These are phyloP conservation scores for Colletotrichum viniferum DNA, from an alignment of 2,329 filamentous ascomycete species.

Conservation along the genomic window DNA sequence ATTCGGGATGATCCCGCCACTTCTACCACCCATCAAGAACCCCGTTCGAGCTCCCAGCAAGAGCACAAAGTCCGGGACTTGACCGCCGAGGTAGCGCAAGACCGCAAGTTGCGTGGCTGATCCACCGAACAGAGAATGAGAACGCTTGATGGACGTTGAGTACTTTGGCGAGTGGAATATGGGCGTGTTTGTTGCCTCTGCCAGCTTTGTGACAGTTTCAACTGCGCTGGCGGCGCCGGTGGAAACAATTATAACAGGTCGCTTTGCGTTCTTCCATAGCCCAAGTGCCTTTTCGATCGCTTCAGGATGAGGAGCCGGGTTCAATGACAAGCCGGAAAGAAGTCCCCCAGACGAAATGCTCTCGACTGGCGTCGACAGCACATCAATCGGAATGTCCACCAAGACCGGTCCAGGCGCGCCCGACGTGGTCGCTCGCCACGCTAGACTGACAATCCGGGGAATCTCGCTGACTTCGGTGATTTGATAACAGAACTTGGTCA, in stretches of 20 bases:
- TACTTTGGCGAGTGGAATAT: slow-evolving; percentile 3
- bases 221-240: not conserved
- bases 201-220: not conserved
- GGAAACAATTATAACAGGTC: not conserved
- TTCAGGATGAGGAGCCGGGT: not conserved
- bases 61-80: not conserved
- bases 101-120: not conserved
- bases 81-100: not conserved
- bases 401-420: slow-evolving; percentile 3
- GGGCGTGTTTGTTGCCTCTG: not conserved
- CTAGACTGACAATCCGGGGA: not conserved
- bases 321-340: not conserved
- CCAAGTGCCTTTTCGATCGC: not conserved
- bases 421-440: not conserved
- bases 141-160: not conserved
- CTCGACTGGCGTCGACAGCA: not conserved
- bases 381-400: slow-evolving; percentile 1
- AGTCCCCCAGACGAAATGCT: not conserved
- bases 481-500: not conserved
- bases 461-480: not conserved
- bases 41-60: not conserved
- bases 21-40: not conserved
- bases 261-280: not conserved
- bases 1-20: not conserved
- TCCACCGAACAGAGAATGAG: not conserved